Percentiles rank a stretch among this genome's conserved stretches.
phyloP scores from a whole-genome alignment of 2,329 filamentous ascomycete genomes.

The Epichloe uncinata region DNA sequence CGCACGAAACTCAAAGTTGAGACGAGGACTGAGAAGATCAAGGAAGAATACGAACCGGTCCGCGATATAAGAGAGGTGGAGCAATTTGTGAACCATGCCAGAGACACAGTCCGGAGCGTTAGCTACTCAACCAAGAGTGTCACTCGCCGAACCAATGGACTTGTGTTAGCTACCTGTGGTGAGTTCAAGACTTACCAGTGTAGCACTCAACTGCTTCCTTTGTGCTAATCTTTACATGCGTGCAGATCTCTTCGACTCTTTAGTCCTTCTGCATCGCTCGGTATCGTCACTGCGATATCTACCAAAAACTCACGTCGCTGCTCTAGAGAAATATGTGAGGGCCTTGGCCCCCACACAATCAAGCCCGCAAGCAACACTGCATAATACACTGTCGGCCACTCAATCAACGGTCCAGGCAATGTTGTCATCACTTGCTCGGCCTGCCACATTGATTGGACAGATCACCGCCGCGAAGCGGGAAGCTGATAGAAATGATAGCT shows the following conservation, averaged over 20 bases:
- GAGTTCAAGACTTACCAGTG: conserved; percentile 13
- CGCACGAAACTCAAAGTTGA: conserved; percentile 79
- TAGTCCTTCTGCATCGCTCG: conserved; percentile 38
- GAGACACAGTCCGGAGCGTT: conserved; percentile 76
- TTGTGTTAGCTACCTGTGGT: conserved; percentile 53
- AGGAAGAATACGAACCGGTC: conserved; percentile 78
- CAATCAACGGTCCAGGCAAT: conserved; percentile 75
- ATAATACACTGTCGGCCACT: conserved; percentile 65
- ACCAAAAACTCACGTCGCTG: conserved; percentile 51
- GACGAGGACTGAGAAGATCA: conserved; percentile 67
- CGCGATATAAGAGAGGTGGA: conserved; percentile 79
- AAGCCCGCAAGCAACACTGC: conserved; percentile 59
- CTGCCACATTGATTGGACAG: conserved; percentile 60
- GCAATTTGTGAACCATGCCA: conserved; percentile 79
- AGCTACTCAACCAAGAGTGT: conserved; percentile 74
- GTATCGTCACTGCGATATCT: conserved; percentile 51
- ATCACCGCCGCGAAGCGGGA: conserved; percentile 63
- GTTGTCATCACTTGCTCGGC: conserved; percentile 63
- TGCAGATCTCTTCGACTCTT: conserved; percentile 56
- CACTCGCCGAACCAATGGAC: conserved; percentile 62
- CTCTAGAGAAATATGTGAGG: conserved; percentile 59
- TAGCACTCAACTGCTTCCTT: not conserved
- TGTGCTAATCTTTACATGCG: not conserved
- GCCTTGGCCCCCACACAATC: conserved; percentile 54
- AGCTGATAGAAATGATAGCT: conserved; percentile 65